A percentile compares a stretch with the other conserved stretches of the same genome.
These are phyloP conservation scores for Golubevia sp. DNA, from an alignment of 1,284 basidiomycete genomes.

Conservation along the genomic window DNA sequence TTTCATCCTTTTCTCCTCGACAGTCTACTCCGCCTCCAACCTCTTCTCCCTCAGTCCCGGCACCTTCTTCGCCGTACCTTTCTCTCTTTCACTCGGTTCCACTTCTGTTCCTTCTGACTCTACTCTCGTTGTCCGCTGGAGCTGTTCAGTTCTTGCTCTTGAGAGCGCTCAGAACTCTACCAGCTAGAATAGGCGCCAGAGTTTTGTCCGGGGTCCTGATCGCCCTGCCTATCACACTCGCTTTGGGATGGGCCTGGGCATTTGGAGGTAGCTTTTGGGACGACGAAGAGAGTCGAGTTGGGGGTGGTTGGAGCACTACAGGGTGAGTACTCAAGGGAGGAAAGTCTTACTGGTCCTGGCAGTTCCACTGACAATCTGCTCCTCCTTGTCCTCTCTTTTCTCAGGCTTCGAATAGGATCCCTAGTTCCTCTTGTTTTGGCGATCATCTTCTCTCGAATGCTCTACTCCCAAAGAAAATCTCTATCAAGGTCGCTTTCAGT, in stretches of 20 bases:
- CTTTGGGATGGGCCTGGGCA: constrained; percentile 46
- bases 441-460: constrained; percentile 31
- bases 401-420: constrained; percentile 36
- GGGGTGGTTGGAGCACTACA: constrained; percentile 46
- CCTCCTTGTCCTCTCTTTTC: background rate
- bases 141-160: constrained; percentile 31
- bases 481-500: constrained; percentile 42
- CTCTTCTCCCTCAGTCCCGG: constrained; percentile 19
- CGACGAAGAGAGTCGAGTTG: constrained; percentile 45
- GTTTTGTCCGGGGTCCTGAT: constrained; percentile 33
- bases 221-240: constrained; percentile 32
- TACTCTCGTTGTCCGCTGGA: constrained; percentile 34
- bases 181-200: constrained; percentile 23
- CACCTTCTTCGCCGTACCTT: constrained; percentile 33
- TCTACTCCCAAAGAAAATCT: constrained; percentile 37
- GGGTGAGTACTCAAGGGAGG: constrained; percentile 27
- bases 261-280: constrained; percentile 50
- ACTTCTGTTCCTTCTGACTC: constrained; percentile 39
- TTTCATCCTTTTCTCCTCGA: constrained; percentile 1
- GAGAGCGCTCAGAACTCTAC: constrained; percentile 17
- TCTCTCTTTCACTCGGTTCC: constrained; percentile 49
- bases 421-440: constrained; percentile 37
- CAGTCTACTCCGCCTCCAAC: constrained; percentile 2
- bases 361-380: too few relatives aligned
- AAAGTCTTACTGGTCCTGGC: too few relatives aligned